Evolutionary conservation across 1,284 basidiomycete genomes (phyloP), one percentile per base, ranked within the genome.

Genomic region (Earliella scabrosa): DNA sequence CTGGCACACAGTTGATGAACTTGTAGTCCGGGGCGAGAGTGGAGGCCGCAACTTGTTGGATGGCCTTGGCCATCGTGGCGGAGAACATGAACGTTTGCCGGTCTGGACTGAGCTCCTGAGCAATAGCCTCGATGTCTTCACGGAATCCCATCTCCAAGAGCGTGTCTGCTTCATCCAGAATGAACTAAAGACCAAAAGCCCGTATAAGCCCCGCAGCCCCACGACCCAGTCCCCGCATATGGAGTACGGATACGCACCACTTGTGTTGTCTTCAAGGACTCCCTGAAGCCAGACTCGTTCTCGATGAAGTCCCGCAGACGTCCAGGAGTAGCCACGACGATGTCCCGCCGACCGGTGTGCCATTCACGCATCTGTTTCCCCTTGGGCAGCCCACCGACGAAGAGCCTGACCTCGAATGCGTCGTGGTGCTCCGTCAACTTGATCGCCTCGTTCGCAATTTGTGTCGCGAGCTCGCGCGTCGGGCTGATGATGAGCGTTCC

Each of bases 111-210:
- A 98, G 78, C 63, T 81, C 80, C 2, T 77, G 66, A 31, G 85
- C 76, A 66, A 98, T 95, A 1, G 81, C 82, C 35, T 93, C 84
- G 43, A 99, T 87, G 63, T 97, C 95, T 43, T 91, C 85, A 9
- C 91, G 85, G 86, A 99, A 99, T 63, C 97, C 97, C 90, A 98
- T 93, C 63, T 98, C 95, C 39, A 99, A 81, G 13, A 98, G 81
- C 0, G 93, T 97, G 72, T 99, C 97, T 10, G 95, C 95, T 74
- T 98, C 97, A 69, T 99, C 97, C 50, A 99, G 79, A 58, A 98
- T 81, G 54, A 98, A 81, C 87, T 93, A 66, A n/a, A n/a, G n/a
- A n/a, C n/a, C n/a, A n/a, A n/a, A n/a, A n/a, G n/a, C n/a, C n/a
- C n/a, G n/a, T n/a, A n/a, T n/a, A n/a, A n/a, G n/a, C n/a, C n/a